Conservation (phyloP, 805 yeast species). For the Starmerella geochares region DNA sequence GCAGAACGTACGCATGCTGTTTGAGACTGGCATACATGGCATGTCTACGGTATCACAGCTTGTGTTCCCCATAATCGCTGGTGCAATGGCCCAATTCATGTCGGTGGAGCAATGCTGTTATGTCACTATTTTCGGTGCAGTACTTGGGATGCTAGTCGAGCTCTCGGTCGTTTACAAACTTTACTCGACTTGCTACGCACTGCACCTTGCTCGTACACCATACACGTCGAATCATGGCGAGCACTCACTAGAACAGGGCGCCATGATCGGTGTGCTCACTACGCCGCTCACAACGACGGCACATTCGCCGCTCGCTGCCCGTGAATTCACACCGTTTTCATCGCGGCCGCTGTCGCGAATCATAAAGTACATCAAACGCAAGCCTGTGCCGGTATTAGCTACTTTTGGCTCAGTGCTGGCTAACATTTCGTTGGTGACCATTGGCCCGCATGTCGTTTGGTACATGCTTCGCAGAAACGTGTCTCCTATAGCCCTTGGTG, state of each 20-base stretch:
- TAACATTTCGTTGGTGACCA: conserved; percentile 18
- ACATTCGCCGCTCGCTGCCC: neutral
- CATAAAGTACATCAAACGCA: conserved; percentile 17
- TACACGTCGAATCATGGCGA: neutral
- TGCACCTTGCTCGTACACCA: conserved; percentile 21
- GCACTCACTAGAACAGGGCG: conserved; percentile 10
- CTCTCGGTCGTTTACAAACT: conserved; percentile 21
- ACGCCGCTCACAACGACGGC: conserved; percentile 9
- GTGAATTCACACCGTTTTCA: neutral
- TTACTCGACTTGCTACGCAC: conserved; percentile 25
- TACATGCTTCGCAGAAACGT: conserved; percentile 16
- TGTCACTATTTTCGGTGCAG: conserved; percentile 13
- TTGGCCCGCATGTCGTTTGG: conserved; percentile 25
- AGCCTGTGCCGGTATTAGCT: conserved; percentile 24
- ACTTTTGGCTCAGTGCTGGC: conserved; percentile 22
- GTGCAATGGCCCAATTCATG: conserved; percentile 9
- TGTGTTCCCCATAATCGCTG: conserved; percentile 16
- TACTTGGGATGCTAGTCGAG: conserved; percentile 19
- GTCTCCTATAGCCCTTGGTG: conserved; percentile 12
- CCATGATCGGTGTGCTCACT: conserved; percentile 19
- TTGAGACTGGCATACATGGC: conserved; percentile 17
- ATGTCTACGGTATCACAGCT: conserved; percentile 13
- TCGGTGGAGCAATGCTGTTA: conserved; percentile 4
- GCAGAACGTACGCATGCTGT: conserved; percentile 15
- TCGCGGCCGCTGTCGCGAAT: conserved; percentile 19